Conservation (phyloP, 257 asterid species). For the Cruciata laevipes region DNA sequence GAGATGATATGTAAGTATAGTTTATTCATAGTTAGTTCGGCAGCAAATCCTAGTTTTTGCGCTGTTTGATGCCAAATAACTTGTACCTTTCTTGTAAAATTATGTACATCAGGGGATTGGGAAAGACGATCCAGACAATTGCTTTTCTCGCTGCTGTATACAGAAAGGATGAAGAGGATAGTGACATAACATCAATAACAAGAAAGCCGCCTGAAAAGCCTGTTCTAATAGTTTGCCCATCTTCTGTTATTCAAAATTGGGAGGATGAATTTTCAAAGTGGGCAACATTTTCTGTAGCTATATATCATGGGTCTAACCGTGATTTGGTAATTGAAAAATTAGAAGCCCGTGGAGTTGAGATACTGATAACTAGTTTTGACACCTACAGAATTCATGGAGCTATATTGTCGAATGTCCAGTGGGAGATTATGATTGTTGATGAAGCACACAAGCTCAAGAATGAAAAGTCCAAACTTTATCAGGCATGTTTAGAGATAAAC, state of each 20-base stretch:
- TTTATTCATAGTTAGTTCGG: slow-evolving; percentile 1
- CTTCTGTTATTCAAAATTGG: slow-evolving; percentile 94
- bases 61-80: background rate
- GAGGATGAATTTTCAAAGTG: slow-evolving; percentile 84
- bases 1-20: slow-evolving; percentile 84
- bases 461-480: slow-evolving; percentile 81
- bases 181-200: slow-evolving; percentile 22
- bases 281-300: slow-evolving; percentile 68
- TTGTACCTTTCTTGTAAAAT: slow-evolving; percentile 8
- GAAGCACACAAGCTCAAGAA: slow-evolving; percentile 95
- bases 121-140: slow-evolving; percentile 92
- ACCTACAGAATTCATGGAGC: slow-evolving; percentile 77
- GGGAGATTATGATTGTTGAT: slow-evolving; percentile 82
- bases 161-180: slow-evolving; percentile 49
- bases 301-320: slow-evolving; percentile 85
- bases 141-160: slow-evolving; percentile 88
- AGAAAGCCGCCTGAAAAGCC: slow-evolving; percentile 33
- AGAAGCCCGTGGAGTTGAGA: slow-evolving; percentile 51
- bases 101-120: slow-evolving; percentile 70
- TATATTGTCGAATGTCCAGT: slow-evolving; percentile 48
- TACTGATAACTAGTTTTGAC: slow-evolving; percentile 88
- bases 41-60: background rate
- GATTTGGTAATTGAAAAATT: slow-evolving; percentile 67
- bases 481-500: slow-evolving; percentile 53
- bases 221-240: slow-evolving; percentile 72